phyloP scores from a whole-genome alignment of 2,329 filamentous ascomycete species.

The Xylariaceae sp. region DNA sequence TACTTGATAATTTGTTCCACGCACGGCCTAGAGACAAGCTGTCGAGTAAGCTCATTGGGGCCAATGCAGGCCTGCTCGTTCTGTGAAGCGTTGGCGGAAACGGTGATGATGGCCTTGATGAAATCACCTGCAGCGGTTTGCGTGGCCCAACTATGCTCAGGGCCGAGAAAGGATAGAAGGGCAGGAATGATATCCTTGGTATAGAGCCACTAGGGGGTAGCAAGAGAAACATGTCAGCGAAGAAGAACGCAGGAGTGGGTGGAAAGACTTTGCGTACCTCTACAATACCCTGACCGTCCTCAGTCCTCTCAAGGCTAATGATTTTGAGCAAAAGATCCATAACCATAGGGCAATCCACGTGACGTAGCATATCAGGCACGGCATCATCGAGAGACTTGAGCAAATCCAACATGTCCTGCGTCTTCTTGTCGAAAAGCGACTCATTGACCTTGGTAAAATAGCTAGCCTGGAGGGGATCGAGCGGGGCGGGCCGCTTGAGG shows the following conservation, averaged over 20 bases:
- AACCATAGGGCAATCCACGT: conserved; percentile 95
- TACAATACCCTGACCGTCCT: conserved; percentile 86
- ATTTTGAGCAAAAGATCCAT: conserved; percentile 98
- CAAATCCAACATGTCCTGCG: conserved; percentile 90
- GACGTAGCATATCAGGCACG: conserved; percentile 77
- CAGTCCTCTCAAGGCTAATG: conserved; percentile 88
- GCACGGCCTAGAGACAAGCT: conserved; percentile 82
- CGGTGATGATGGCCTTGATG: conserved; percentile 97
- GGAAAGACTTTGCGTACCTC: conserved; percentile 56
- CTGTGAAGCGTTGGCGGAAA: conserved; percentile 95
- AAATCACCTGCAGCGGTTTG: conserved; percentile 97
- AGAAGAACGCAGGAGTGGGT: neutral
- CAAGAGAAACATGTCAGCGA: conserved; percentile 17
- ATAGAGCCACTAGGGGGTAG: conserved; percentile 70
- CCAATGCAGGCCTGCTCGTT: conserved; percentile 99
- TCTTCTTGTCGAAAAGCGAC: conserved; percentile 95
- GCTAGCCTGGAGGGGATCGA: conserved; percentile 89
- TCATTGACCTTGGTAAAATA: conserved; percentile 99
- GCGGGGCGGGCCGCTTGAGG: conserved; percentile 71
- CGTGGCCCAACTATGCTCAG: conserved; percentile 79
- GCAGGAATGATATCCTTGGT: conserved; percentile 81
- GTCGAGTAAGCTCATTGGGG: conserved; percentile 90
- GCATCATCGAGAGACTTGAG: conserved; percentile 79
- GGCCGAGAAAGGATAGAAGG: conserved; percentile 78
- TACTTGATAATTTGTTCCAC: conserved; percentile 79